phyloP scores from a whole-genome alignment of 306 rosid species.

The Ceratonia siliqua region DNA sequence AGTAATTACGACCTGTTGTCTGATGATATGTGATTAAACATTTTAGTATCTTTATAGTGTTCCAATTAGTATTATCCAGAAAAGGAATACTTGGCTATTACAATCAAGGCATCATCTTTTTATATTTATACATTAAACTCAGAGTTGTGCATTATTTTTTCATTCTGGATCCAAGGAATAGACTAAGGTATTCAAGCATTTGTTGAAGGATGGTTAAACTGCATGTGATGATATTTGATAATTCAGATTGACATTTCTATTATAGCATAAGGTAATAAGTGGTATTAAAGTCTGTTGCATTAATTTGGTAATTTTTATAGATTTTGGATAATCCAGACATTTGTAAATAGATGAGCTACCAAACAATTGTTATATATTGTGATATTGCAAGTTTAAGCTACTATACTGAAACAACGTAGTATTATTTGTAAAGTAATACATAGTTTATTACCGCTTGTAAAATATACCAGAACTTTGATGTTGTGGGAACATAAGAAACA shows the following conservation, averaged over 20 bases:
- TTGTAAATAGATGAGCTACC: slow-evolving; percentile 2
- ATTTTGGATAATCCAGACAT: not conserved
- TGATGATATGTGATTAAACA: not conserved
- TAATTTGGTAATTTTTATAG: slow-evolving; percentile 15
- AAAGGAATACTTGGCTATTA: slow-evolving; percentile 2
- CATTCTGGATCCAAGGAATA: slow-evolving; percentile 9
- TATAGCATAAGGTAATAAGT: not conserved
- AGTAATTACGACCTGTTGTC: not conserved
- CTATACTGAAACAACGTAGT: not conserved
- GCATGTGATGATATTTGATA: slow-evolving; percentile 18
- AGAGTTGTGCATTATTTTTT: not conserved
- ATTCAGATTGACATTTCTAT: slow-evolving; percentile 16
- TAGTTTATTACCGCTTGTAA: not conserved
- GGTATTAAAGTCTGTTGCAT: slow-evolving; percentile 7
- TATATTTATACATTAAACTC: slow-evolving; percentile 11
- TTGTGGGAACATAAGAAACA: not conserved
- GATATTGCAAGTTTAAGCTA: not conserved
- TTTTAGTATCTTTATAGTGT: not conserved
- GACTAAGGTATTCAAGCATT: not conserved
- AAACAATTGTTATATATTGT: not conserved
- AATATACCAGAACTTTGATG: not conserved
- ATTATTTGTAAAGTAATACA: not conserved
- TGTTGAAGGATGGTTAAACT: slow-evolving; percentile 15
- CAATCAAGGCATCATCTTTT: not conserved
- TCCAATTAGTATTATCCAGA: not conserved